These are phyloP conservation scores for Trichosporon asahii DNA, from an alignment of 1,284 basidiomycete species.

Conservation along the genomic window DNA sequence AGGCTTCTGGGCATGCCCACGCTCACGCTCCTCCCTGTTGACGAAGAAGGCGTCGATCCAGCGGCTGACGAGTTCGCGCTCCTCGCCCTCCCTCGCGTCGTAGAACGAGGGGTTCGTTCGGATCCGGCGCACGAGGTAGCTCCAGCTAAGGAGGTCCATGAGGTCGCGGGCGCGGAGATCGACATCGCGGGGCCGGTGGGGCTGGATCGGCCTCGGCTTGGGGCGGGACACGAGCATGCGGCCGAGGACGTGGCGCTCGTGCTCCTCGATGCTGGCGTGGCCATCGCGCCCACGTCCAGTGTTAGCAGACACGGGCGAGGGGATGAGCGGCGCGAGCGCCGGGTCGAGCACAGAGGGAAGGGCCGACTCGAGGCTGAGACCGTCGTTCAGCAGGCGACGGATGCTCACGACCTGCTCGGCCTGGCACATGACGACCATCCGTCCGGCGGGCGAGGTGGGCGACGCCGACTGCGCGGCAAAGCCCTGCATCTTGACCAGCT, in stretches of 20 bases:
- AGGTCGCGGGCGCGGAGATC: conserved; percentile 64
- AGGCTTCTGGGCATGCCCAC: conserved; percentile 4
- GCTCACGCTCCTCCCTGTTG: conserved; percentile 11
- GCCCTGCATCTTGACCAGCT: conserved; percentile 88
- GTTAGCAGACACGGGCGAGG: conserved; percentile 13
- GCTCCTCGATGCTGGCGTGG: not conserved
- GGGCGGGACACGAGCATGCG: conserved; percentile 31
- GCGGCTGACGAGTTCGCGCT: conserved; percentile 63
- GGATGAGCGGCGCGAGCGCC: not conserved
- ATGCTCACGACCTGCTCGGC: conserved; percentile 74
- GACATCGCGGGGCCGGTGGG: conserved; percentile 30
- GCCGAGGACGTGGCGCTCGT: conserved; percentile 11
- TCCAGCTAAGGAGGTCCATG: conserved; percentile 74
- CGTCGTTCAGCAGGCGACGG: conserved; percentile 75
- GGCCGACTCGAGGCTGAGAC: conserved; percentile 81
- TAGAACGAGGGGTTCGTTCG: conserved; percentile 85
- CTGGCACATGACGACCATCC: conserved; percentile 83
- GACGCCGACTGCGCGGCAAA: conserved; percentile 59
- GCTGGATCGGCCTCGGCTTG: conserved; percentile 27
- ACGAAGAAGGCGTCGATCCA: conserved; percentile 60
- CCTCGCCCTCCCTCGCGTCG: conserved; percentile 54
- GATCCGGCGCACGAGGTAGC: conserved; percentile 71
- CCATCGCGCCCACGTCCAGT: not conserved
- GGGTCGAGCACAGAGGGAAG: conserved; percentile 53
- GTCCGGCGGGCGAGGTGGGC: conserved; percentile 54